Evolutionary conservation across 768 basidiomycete species (phyloP), one percentile per base, ranked within the genome.

Genomic region (Kockovaella imperatae): DNA sequence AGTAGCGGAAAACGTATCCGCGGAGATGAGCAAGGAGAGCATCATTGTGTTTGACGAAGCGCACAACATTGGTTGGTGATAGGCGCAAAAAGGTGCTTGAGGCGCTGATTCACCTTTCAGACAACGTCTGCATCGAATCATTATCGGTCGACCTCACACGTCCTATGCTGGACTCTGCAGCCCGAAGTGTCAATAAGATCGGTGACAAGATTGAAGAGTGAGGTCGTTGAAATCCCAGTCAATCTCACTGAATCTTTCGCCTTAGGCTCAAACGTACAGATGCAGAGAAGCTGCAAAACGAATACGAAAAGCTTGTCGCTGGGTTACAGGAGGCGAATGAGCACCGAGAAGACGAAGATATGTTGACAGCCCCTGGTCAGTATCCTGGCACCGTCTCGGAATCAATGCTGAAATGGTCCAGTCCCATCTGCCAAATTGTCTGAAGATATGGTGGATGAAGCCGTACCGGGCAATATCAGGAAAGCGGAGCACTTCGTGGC

Each of bases 31-130:
- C 6, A 97, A 96, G 63, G 95, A 99, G 68, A 84, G 89, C 25
- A 99, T 99, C 45, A 90, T 99, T 31, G 95, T 99, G 1, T 99
- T 99, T 63, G 95, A 99, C 64, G 95, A 99, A 68, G 95, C 95
- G 14, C 95, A 99, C 72, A 99, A 99, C 68, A 99, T 99, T 43
- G 91, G 91, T 90, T 59, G 48, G 77, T 56, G 23, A 17, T 15
- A 47, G 45, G 42, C 45, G 31, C 31, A 46, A 28, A 45, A 43
- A 28, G 26, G 14, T 13, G 1, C n/a, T 35, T 21, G 29, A 17
- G 18, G 13, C n/a, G 7, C 8, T 29, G 26, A 38, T 35, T 28
- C 45, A 38, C 29, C 20, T 26, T 3, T 21, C 54, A 84, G 93
- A 99, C 66, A 99, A 99, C 68, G 95, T 99, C 38, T 99, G 95